Conservation (phyloP, 2,329 filamentous ascomycete genomes). For the Claviceps sp. region DNA sequence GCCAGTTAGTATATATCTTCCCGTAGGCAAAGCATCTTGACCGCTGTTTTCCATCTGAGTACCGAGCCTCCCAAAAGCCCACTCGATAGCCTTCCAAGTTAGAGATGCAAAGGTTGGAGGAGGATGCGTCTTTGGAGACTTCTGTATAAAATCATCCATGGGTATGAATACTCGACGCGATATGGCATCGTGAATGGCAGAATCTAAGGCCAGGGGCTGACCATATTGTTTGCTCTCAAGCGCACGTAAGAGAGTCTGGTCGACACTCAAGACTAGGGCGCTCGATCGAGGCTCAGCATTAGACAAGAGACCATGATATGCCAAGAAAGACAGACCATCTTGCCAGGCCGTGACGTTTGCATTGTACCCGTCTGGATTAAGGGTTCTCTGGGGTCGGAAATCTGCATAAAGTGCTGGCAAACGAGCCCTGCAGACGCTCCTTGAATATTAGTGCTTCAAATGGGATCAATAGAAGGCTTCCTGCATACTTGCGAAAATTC, state of each 20-base stretch:
- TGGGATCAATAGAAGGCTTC: not conserved
- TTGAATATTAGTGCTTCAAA: not conserved
- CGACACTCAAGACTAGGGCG: conserved; percentile 38
- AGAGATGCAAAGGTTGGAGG: conserved; percentile 53
- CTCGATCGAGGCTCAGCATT: conserved; percentile 27
- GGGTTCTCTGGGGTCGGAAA: conserved; percentile 57
- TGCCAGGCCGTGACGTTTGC: conserved; percentile 75
- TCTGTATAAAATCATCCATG: conserved; percentile 51
- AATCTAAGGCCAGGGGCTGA: conserved; percentile 64
- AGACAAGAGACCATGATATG: conserved; percentile 44
- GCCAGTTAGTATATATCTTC: conserved; percentile 51
- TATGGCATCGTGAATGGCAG: conserved; percentile 65
- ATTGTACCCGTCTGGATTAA: conserved; percentile 74
- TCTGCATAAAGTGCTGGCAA: conserved; percentile 82
- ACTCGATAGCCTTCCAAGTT: conserved; percentile 58
- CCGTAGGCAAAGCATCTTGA: conserved; percentile 44
- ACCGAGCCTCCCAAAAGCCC: conserved; percentile 61
- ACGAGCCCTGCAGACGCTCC: conserved; percentile 45
- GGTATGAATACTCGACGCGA: conserved; percentile 56
- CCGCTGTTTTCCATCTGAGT: conserved; percentile 34
- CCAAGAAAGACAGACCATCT: conserved; percentile 55
- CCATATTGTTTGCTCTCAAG: conserved; percentile 70
- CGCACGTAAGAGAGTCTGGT: conserved; percentile 52
- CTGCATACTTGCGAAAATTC: conserved; percentile 42
- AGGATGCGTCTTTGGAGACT: conserved; percentile 59